phyloP scores from a whole-genome alignment of 148 eudicot species.

The Rhododendron kiyosumense region DNA sequence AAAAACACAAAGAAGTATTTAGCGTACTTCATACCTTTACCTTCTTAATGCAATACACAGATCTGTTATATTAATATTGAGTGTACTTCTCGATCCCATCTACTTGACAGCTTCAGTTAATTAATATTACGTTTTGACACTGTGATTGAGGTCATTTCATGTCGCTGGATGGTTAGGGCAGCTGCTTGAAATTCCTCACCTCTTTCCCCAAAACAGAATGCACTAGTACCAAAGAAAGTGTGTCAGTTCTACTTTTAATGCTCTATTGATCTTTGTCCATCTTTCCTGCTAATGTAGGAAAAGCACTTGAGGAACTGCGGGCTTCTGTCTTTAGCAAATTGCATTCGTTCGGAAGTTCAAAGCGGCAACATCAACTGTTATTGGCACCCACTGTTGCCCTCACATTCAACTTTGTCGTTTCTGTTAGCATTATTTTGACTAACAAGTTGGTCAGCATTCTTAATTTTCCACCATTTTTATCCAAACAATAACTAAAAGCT shows the following conservation, averaged over 20 bases:
- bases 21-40: neutral
- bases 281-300: slow-evolving; percentile 37
- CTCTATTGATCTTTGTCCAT: neutral
- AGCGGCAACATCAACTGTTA: slow-evolving; percentile 66
- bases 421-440: slow-evolving; percentile 85
- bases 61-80: neutral
- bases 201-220: neutral
- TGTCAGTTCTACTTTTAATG: neutral
- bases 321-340: slow-evolving; percentile 64
- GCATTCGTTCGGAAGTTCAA: slow-evolving; percentile 53
- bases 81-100: neutral
- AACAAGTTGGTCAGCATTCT: slow-evolving; percentile 68
- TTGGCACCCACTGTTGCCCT: slow-evolving; percentile 81
- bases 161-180: neutral
- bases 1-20: neutral
- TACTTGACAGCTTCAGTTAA: neutral
- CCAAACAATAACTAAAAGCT: neutral
- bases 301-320: slow-evolving; percentile 79
- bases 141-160: neutral
- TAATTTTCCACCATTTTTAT: slow-evolving; percentile 3
- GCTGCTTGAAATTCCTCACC: neutral
- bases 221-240: neutral
- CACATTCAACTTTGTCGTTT: slow-evolving; percentile 84
- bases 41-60: neutral
- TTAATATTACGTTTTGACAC: neutral